These are phyloP conservation scores for Mycotypha africana DNA, from an alignment of 371 early-diverging fungal genomes.

Conservation along the genomic window DNA sequence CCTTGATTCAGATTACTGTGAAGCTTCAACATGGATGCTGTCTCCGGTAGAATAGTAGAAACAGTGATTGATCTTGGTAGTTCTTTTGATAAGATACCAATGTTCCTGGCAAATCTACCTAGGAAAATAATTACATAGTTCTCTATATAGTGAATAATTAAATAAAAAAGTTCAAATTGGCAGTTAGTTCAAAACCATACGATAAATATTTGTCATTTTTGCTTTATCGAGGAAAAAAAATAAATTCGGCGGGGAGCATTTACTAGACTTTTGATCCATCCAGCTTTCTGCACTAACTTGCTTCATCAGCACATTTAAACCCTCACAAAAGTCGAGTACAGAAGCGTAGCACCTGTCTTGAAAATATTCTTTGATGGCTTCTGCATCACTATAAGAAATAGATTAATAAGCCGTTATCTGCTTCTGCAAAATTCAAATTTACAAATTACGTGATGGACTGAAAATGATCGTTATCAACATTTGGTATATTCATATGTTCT, in stretches of 20 bases:
- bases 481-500: slow-evolving; percentile 7
- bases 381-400: slow-evolving; percentile 17
- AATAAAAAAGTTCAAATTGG: no score
- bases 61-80: slow-evolving; percentile 21
- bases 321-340: slow-evolving; percentile 10
- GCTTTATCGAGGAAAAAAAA: no score
- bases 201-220: no score
- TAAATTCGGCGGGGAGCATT: no score
- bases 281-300: slow-evolving; percentile 1
- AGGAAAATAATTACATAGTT: slow-evolving; percentile 25
- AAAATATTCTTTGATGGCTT: slow-evolving; percentile 21
- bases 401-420: neutral
- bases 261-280: neutral
- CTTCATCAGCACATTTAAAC: slow-evolving; percentile 6
- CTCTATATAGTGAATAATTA: slow-evolving; percentile 1
- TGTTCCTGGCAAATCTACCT: slow-evolving; percentile 29
- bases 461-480: slow-evolving; percentile 14
- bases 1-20: slow-evolving; percentile 29
- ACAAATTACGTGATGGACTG: slow-evolving; percentile 17
- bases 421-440: neutral
- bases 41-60: slow-evolving; percentile 6
- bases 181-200: no score
- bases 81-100: slow-evolving; percentile 28
- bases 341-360: slow-evolving; percentile 17
- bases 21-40: slow-evolving; percentile 18